These are phyloP conservation scores for Xylaria sp. DNA, from an alignment of 2,329 filamentous ascomycete genomes.

Conservation along the genomic window DNA sequence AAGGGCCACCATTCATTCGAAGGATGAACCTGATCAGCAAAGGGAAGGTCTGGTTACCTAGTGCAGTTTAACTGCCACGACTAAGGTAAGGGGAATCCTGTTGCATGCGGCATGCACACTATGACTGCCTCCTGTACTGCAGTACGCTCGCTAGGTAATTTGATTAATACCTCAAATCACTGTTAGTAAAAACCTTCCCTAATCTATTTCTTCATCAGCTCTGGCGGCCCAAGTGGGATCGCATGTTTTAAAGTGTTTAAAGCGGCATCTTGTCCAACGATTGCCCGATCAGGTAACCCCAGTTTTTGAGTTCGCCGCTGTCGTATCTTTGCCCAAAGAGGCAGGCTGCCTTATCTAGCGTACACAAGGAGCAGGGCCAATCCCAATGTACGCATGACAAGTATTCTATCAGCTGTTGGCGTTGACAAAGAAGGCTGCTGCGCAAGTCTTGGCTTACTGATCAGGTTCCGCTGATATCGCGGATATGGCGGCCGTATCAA, in stretches of 20 bases:
- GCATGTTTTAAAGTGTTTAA: constrained; percentile 12
- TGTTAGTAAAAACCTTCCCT: background rate
- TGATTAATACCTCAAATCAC: constrained; percentile 8
- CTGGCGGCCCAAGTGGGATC: background rate
- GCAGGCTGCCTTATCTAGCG: constrained; percentile 37
- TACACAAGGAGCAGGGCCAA: constrained; percentile 22
- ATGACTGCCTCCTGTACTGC: background rate
- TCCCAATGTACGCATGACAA: constrained; percentile 31
- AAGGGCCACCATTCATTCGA: constrained; percentile 1
- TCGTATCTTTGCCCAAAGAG: constrained; percentile 31
- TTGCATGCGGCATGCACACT: constrained; percentile 18
- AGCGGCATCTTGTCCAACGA: constrained; percentile 1
- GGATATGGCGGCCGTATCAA: background rate
- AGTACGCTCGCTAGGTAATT: too few relatives aligned
- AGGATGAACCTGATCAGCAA: constrained; percentile 11
- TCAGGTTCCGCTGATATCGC: constrained; percentile 32
- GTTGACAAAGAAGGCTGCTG: constrained; percentile 26
- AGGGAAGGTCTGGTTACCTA: background rate
- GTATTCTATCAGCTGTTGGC: constrained; percentile 18
- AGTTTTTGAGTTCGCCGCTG: background rate
- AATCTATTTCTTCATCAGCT: background rate
- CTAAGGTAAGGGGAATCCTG: background rate
- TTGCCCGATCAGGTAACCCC: constrained; percentile 23
- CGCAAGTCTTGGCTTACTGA: constrained; percentile 32
- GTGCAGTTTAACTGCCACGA: background rate